phyloP scores from a whole-genome alignment of 192 early-diverging fungal species.

The Podila clonocystis region DNA sequence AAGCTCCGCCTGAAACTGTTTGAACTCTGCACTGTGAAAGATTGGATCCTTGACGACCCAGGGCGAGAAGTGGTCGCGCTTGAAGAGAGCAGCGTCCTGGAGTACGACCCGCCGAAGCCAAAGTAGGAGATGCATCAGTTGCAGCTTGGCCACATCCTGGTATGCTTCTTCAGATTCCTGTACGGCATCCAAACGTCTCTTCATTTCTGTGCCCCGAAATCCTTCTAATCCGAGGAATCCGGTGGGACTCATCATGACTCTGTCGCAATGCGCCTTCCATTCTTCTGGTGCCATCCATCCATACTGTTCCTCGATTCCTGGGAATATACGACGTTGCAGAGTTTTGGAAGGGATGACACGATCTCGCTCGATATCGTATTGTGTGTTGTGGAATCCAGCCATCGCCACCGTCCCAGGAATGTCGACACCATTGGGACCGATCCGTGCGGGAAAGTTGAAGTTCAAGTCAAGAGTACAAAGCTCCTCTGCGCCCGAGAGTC shows the following conservation, averaged over 20 bases:
- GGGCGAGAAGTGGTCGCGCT: too few relatives aligned
- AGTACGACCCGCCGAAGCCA: background rate
- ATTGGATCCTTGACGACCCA: too few relatives aligned
- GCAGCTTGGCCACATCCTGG: background rate
- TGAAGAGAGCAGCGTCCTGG: background rate
- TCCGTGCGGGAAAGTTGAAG: background rate
- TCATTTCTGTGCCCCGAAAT: too few relatives aligned
- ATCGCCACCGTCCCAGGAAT: background rate
- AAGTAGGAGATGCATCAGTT: background rate
- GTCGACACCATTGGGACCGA: background rate
- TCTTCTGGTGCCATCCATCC: background rate
- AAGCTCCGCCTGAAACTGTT: too few relatives aligned
- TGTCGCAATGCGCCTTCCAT: background rate
- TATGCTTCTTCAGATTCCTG: too few relatives aligned
- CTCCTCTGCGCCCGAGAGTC: background rate
- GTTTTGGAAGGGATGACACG: background rate
- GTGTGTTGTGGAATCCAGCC: background rate
- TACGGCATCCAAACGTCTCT: too few relatives aligned
- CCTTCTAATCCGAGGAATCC: too few relatives aligned
- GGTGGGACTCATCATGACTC: background rate
- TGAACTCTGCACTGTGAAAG: too few relatives aligned
- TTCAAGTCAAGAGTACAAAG: background rate
- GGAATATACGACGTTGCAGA: background rate
- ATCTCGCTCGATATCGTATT: background rate
- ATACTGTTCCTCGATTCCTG: background rate